A percentile compares a stretch with the other conserved stretches of the same genome.
phyloP scores from a whole-genome alignment of 2,329 filamentous ascomycete genomes.

The Botryotinia calthae region DNA sequence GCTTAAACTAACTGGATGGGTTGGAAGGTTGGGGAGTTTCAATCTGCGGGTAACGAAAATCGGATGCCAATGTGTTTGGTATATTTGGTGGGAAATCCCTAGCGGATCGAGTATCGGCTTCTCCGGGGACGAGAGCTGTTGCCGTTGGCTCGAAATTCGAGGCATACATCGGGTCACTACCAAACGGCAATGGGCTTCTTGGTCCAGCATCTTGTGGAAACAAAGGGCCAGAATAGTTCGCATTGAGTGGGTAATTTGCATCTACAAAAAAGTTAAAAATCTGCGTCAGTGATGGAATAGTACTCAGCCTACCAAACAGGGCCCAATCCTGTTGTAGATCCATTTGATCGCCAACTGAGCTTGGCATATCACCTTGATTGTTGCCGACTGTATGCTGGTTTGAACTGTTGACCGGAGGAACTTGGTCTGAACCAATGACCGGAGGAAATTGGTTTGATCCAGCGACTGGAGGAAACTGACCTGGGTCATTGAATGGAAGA shows the following conservation, averaged over 20 bases:
- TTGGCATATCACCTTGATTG: neutral
- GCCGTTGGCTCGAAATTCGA: neutral
- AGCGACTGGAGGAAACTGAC: too few relatives aligned
- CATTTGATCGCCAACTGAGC: neutral
- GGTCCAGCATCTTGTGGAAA: neutral
- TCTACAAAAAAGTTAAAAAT: neutral
- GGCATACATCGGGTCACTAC: too few relatives aligned
- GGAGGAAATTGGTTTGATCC: too few relatives aligned
- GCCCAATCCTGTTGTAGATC: neutral
- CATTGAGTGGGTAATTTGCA: neutral
- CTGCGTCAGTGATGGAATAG: neutral
- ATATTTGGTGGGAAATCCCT: neutral
- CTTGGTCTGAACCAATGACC: too few relatives aligned
- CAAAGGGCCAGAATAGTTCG: too few relatives aligned
- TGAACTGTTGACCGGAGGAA: too few relatives aligned
- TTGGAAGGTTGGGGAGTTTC: neutral
- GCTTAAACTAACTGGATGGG: neutral
- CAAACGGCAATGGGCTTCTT: neutral
- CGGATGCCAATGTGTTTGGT: neutral
- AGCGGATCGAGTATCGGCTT: neutral
- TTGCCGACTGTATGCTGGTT: neutral
- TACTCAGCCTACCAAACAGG: neutral
- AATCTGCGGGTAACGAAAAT: rapidly evolving
- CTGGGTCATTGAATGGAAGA: too few relatives aligned
- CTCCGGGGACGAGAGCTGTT: neutral